Evolutionary conservation across 768 basidiomycete species (phyloP), one percentile per base, ranked within the genome.

Genomic region (Kwoniella dejecticola): DNA sequence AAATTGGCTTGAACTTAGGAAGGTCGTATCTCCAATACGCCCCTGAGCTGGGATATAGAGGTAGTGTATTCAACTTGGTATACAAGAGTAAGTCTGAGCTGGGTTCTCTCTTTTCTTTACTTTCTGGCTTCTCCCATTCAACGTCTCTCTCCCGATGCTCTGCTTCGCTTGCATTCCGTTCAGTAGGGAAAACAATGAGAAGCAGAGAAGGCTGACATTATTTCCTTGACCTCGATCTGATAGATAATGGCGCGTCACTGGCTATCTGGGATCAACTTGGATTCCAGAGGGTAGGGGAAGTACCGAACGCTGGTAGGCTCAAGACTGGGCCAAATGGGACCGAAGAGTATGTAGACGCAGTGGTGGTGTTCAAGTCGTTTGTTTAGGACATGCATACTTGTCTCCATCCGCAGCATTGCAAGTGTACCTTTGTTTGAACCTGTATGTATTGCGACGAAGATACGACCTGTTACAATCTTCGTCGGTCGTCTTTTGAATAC

Each of bases 321-420:
- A 78, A 75, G 67, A 84, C 79, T 63, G 84, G 82, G 6, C 81
- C 81, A 46, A 87, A 89, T 67, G 91, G 88, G 0, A 72, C 85
- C 13, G 93, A 95, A 72, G 91, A 94, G 74, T 94, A 86, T 68
- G 87, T 93, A 7, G 92, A 96, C 74, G 91, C 93, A 0, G 86
- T 86, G 80, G 84, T 96, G 15, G 83, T 90, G 71, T 91, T 89
- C 81, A 91, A 88, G 81, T 85, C 83, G 63, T 92, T 91, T 73
- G 81, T 74, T 19, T 53, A 41, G 41, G 17, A 42, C 41, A 42
- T 42, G 7, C 41, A 12, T 8, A 13, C 5, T n/a, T 8, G 11
- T 53, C 8, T 52, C 30, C 1, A 19, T 52, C 7, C 30, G 29
- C n/a, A 52, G n/a, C n/a, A 17, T 31, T 52, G 26, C 1, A 33